phyloP scores from a whole-genome alignment of 1,284 basidiomycete genomes.

The Trichosporon ovoides region DNA sequence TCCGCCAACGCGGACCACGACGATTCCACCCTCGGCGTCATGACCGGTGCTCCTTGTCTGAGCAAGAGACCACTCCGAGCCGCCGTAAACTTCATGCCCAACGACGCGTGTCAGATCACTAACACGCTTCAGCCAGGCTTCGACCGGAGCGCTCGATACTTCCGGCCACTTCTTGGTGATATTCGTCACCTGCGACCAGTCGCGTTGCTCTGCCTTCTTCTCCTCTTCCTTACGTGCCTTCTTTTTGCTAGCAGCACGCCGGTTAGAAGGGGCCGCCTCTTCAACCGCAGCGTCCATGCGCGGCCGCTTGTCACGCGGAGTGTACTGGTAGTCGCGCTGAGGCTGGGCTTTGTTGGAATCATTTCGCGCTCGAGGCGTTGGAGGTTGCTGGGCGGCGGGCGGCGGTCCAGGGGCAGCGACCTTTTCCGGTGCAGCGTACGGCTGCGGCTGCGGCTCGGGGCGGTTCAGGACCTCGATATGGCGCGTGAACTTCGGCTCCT shows the following conservation, averaged over 20 bases:
- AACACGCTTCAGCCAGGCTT: slow-evolving; percentile 28
- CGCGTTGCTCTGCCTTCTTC: slow-evolving; percentile 19
- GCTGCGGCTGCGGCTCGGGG: slow-evolving; percentile 18
- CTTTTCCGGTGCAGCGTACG: slow-evolving; percentile 6
- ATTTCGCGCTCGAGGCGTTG: slow-evolving; percentile 28
- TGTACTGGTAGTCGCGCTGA: slow-evolving; percentile 36
- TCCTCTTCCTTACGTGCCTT: slow-evolving; percentile 40
- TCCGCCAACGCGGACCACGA: slow-evolving; percentile 33
- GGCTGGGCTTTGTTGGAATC: slow-evolving; percentile 13
- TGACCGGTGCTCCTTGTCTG: slow-evolving; percentile 13
- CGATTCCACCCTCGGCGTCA: slow-evolving; percentile 29
- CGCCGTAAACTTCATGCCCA: slow-evolving; percentile 27
- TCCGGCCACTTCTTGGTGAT: slow-evolving; percentile 31
- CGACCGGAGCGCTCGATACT: slow-evolving; percentile 28
- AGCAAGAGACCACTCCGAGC: slow-evolving; percentile 31
- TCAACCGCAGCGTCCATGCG: slow-evolving; percentile 44
- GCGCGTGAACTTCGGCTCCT: slow-evolving; percentile 24
- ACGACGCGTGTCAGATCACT: slow-evolving; percentile 23
- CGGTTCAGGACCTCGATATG: slow-evolving; percentile 38
- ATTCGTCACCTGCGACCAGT: slow-evolving; percentile 29
- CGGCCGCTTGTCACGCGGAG: slow-evolving; percentile 35
- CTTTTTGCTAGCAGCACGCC: slow-evolving; percentile 25
- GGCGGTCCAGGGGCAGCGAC: background rate
- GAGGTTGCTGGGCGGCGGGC: slow-evolving; percentile 1
- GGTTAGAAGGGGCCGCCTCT: slow-evolving; percentile 26